Percentiles rank a stretch among this genome's conserved stretches.
phyloP scores from a whole-genome alignment of 176 grass and related monocot genomes.

The Pharus latifolius region DNA sequence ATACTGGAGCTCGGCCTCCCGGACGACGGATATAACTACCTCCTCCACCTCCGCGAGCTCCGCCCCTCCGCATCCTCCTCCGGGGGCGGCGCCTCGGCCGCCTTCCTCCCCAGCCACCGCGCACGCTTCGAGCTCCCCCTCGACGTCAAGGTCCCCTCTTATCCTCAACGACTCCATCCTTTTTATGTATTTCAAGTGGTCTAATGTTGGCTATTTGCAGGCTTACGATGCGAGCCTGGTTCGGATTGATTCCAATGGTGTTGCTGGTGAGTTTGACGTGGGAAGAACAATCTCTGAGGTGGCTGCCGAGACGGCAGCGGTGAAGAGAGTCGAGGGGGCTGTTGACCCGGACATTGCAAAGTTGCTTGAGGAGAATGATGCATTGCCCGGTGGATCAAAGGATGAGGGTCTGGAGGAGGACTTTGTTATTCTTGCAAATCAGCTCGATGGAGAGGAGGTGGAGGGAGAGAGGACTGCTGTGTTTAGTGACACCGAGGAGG shows the following conservation, averaged over 20 bases:
- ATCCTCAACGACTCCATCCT: neutral
- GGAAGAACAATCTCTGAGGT: constrained; percentile 19
- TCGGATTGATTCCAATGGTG: constrained; percentile 3
- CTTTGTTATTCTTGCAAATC: constrained; percentile 61
- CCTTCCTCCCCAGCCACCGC: constrained; percentile 42
- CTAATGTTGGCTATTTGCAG: constrained; percentile 15
- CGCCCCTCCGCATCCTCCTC: constrained; percentile 33
- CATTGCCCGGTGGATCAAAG: constrained; percentile 18
- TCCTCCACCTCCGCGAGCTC: constrained; percentile 64
- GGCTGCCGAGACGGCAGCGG: neutral
- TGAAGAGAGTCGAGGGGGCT: constrained; percentile 19
- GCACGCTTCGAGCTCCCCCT: constrained; percentile 25
- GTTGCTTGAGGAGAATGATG: constrained; percentile 43
- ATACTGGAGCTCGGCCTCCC: constrained; percentile 80
- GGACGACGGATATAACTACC: constrained; percentile 90
- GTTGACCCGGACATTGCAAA: constrained; percentile 51
- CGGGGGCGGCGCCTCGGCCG: constrained; percentile 52
- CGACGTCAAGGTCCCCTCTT: constrained; percentile 57
- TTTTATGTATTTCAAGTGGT: neutral
- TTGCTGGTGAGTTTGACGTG: neutral
- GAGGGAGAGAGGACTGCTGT: neutral
- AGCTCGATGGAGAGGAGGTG: constrained; percentile 23
- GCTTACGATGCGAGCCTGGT: constrained; percentile 60
- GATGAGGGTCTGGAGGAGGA: constrained; percentile 76
- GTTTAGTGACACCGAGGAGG: neutral